Conservation (phyloP, 352 stramenopile genomes). For the Phytophthora boehmeriae region DNA sequence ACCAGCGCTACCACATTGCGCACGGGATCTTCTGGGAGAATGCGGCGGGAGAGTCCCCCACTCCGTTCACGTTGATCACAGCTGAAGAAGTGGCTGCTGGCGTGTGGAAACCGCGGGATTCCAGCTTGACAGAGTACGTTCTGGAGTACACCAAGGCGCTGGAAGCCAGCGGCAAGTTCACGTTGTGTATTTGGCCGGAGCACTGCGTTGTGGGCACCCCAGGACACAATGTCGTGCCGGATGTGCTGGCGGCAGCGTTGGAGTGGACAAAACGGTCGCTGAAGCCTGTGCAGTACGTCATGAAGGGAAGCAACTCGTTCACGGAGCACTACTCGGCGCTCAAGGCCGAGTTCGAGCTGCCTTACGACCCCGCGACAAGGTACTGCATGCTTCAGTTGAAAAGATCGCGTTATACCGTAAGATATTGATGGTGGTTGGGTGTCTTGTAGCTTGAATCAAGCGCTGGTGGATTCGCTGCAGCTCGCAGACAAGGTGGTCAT, state of each 20-base stretch:
- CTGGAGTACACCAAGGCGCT: constrained; percentile 91
- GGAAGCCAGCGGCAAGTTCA: constrained; percentile 90
- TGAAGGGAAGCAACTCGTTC: constrained; percentile 95
- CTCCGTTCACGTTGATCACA: constrained; percentile 94
- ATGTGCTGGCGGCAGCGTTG: constrained; percentile 83
- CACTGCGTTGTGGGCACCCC: constrained; percentile 95
- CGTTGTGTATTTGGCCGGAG: constrained; percentile 96
- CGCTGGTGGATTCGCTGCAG: constrained; percentile 87
- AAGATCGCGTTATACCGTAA: background rate
- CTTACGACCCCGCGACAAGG: constrained; percentile 69
- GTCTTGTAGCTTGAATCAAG: constrained; percentile 73
- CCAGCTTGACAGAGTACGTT: constrained; percentile 82
- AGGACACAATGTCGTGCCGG: constrained; percentile 89
- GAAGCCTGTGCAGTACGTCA: constrained; percentile 85
- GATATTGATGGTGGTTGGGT: constrained; percentile 7
- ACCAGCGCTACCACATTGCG: constrained; percentile 96
- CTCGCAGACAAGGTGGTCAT: constrained; percentile 89
- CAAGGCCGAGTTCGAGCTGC: constrained; percentile 92
- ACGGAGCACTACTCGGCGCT: constrained; percentile 98
- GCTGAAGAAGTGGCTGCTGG: constrained; percentile 70
- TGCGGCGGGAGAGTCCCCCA: constrained; percentile 61
- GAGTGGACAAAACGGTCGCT: constrained; percentile 80
- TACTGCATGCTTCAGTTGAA: constrained; percentile 11
- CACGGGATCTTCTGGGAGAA: constrained; percentile 94
- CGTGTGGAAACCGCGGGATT: constrained; percentile 64